Conservation (phyloP, 768 basidiomycete species). For the Mycena galericulata region DNA sequence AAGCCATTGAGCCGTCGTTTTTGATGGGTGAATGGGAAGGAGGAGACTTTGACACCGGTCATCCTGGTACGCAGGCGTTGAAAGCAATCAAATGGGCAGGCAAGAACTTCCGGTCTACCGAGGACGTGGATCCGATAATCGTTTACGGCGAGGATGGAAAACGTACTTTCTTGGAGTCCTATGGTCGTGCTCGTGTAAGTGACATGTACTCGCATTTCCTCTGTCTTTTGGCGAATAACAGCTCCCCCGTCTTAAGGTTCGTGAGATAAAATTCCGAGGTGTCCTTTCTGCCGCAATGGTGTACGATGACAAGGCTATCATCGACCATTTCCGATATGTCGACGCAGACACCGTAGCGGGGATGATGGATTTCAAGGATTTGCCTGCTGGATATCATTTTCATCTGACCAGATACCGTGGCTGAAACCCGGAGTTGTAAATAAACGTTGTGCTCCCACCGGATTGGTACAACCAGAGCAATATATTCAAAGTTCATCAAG, state of each 20-base stretch:
- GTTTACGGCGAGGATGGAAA: conserved; percentile 5
- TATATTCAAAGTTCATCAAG: not conserved
- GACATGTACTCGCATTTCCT: not conserved
- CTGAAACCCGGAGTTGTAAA: too few species aligned
- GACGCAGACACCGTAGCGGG: conserved; percentile 16
- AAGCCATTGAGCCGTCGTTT: conserved; percentile 10
- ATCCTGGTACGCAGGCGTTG: conserved; percentile 4
- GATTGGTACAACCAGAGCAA: conserved; percentile 11
- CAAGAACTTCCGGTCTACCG: conserved; percentile 4
- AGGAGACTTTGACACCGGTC: conserved; percentile 15
- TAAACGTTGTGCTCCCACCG: not conserved
- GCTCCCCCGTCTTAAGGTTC: too few species aligned
- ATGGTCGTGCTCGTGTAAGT: conserved; percentile 9
- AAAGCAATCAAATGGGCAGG: conserved; percentile 14
- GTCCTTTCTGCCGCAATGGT: conserved; percentile 16
- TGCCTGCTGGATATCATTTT: not conserved
- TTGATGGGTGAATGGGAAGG: conserved; percentile 18
- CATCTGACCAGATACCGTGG: not conserved
- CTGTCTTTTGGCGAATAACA: too few species aligned
- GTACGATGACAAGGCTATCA: conserved; percentile 18
- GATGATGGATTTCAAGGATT: conserved; percentile 9
- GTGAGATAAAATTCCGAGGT: conserved; percentile 17
- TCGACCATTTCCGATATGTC: conserved; percentile 25
- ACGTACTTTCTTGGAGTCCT: not conserved
- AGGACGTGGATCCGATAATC: conserved; percentile 18